These are phyloP conservation scores for Apocynum venetum DNA, from an alignment of 257 asterid species.

Conservation along the genomic window DNA sequence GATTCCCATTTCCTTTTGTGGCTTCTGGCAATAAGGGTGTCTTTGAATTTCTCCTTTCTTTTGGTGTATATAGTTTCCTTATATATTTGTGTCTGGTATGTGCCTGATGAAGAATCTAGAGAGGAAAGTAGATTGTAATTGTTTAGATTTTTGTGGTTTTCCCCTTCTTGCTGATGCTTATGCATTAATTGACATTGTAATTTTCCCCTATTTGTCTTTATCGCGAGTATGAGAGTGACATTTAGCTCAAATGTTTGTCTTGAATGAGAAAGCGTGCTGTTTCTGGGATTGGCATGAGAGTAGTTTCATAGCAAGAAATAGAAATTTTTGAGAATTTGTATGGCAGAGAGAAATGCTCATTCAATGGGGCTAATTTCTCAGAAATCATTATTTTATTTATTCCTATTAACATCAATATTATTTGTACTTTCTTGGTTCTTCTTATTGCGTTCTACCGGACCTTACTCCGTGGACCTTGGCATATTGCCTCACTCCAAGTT, in stretches of 20 bases:
- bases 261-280: neutral
- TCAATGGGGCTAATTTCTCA: conserved; percentile 24
- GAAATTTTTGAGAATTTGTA: neutral
- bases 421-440: conserved; percentile 73
- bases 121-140: neutral
- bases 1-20: neutral
- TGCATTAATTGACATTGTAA: neutral
- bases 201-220: neutral
- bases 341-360: conserved; percentile 12
- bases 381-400: conserved; percentile 62
- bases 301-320: neutral
- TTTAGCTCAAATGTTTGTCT: neutral
- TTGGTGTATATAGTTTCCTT: neutral
- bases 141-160: neutral
- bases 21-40: neutral
- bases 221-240: neutral
- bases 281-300: neutral
- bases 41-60: neutral
- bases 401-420: conserved; percentile 49
- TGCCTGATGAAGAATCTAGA: neutral
- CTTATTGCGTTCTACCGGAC: conserved; percentile 53
- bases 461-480: conserved; percentile 40
- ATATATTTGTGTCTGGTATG: neutral
- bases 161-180: neutral
- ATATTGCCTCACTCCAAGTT: conserved; percentile 44